Percentiles rank a stretch among this genome's conserved stretches.
These are phyloP conservation scores for Moesziomyces aphidis DNA, from an alignment of 1,284 basidiomycete genomes.

Conservation along the genomic window DNA sequence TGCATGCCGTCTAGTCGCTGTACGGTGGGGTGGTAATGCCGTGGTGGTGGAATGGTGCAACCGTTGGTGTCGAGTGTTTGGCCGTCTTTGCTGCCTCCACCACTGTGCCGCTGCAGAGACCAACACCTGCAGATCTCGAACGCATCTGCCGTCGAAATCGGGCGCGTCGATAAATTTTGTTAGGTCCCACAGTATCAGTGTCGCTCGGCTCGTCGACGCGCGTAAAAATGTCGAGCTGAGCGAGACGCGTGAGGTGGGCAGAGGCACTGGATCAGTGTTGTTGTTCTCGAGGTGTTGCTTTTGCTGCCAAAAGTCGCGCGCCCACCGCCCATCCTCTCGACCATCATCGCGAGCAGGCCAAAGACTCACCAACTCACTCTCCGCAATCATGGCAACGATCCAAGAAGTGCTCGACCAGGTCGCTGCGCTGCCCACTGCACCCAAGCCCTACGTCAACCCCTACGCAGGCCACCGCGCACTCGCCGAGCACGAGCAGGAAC, in stretches of 20 bases:
- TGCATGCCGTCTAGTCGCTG: neutral
- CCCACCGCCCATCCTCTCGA: neutral
- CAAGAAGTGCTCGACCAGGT: conserved; percentile 46
- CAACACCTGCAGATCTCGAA: too few species aligned
- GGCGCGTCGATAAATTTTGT: too few species aligned
- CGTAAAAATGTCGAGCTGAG: neutral
- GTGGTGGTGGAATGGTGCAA: neutral
- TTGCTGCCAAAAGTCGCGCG: neutral
- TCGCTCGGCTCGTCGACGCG: conserved; percentile 10
- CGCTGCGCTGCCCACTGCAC: conserved; percentile 30
- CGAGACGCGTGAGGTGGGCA: conserved; percentile 5
- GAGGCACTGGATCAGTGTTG: conserved; percentile 26
- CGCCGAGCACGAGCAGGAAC: conserved; percentile 52
- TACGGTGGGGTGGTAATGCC: neutral
- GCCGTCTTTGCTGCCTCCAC: neutral
- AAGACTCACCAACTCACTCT: neutral
- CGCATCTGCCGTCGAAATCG: too few species aligned
- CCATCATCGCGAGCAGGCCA: neutral
- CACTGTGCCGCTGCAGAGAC: conserved; percentile 1
- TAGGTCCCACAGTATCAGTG: too few species aligned
- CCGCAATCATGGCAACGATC: conserved; percentile 34
- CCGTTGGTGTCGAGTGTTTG: neutral
- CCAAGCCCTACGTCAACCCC: conserved; percentile 55
- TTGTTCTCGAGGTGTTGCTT: conserved; percentile 25
- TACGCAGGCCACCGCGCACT: conserved; percentile 60